phyloP scores from a whole-genome alignment of 139 green algal species.

The Chlamydomonas schloesseri region DNA sequence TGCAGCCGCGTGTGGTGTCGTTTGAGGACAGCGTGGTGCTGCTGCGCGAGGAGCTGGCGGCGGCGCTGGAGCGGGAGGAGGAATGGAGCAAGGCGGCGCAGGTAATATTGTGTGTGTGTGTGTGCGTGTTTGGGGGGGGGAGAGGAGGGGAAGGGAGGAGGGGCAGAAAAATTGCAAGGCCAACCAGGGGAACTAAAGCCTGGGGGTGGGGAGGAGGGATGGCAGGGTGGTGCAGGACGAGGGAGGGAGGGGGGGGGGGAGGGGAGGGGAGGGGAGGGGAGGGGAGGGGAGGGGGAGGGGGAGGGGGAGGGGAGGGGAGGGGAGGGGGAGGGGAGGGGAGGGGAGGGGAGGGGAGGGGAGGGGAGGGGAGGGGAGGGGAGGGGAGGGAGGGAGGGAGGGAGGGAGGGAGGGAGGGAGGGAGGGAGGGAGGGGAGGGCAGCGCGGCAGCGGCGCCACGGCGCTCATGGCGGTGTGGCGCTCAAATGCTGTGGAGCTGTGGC shows the following conservation, averaged over 20 bases:
- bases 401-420: too few relatives aligned
- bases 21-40: slow-evolving; percentile 88
- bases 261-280: not conserved
- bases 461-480: too few relatives aligned
- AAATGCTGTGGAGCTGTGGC: too few relatives aligned
- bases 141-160: not conserved
- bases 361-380: too few relatives aligned
- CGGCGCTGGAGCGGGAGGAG: slow-evolving; percentile 84
- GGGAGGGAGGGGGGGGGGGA: not conserved
- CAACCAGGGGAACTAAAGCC: too few relatives aligned
- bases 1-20: slow-evolving; percentile 84
- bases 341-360: too few relatives aligned
- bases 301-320: not conserved
- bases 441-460: too few relatives aligned
- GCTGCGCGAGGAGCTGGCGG: slow-evolving; percentile 79
- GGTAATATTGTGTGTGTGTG: not conserved
- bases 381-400: too few relatives aligned
- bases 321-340: too few relatives aligned
- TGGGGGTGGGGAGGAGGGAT: not conserved
- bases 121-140: not conserved
- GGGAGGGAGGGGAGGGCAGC: too few relatives aligned
- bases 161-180: not conserved
- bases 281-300: not conserved
- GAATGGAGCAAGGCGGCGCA: slow-evolving; percentile 92
- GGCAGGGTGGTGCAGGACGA: not conserved